phyloP scores from a whole-genome alignment of 352 stramenopile genomes.

The Phytopythium litorale region DNA sequence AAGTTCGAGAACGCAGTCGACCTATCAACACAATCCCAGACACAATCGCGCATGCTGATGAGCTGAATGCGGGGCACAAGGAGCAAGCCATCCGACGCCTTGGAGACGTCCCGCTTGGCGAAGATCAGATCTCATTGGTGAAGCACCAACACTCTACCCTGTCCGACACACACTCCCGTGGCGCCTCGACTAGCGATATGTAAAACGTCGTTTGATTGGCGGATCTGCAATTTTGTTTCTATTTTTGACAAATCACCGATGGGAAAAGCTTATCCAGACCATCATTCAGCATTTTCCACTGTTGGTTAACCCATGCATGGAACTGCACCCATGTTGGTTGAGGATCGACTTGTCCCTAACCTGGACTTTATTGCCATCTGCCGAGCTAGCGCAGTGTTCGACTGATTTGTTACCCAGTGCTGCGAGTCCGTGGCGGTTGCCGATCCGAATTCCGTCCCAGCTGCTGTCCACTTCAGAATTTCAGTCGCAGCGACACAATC shows the following conservation, averaged over 20 bases:
- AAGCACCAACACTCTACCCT: slow-evolving; percentile 2
- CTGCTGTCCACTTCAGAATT: neutral
- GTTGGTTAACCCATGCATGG: slow-evolving; percentile 1
- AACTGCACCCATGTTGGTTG: neutral
- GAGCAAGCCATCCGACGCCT: neutral
- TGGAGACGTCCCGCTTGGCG: neutral
- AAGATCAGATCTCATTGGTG: neutral
- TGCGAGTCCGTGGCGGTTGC: no score
- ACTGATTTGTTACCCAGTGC: neutral
- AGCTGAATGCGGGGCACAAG: neutral
- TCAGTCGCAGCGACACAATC: neutral
- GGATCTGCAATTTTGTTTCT: neutral
- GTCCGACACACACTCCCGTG: neutral
- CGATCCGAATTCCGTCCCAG: neutral
- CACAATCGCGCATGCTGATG: neutral
- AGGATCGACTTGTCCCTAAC: neutral
- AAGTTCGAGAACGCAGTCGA: neutral
- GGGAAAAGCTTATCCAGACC: neutral
- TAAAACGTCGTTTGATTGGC: neutral
- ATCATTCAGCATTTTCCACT: slow-evolving; percentile 3
- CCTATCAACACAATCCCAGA: neutral
- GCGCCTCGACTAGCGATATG: neutral
- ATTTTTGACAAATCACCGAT: neutral
- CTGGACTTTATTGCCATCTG: neutral
- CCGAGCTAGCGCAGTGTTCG: neutral